Evolutionary conservation across 495 filamentous ascomycete genomes (phyloP).

Genomic region (Rusavskia elegans): DNA sequence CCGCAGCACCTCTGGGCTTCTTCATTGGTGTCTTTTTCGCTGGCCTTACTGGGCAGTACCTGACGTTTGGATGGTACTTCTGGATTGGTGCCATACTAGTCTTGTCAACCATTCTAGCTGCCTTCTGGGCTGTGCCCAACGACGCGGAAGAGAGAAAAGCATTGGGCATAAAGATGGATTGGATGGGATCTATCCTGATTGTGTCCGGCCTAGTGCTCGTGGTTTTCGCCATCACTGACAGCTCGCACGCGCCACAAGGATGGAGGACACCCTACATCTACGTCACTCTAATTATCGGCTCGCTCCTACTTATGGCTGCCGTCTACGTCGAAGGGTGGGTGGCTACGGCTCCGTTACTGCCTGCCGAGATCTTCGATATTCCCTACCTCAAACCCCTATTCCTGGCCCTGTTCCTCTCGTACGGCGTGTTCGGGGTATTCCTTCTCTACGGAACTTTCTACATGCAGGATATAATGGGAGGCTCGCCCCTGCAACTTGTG

Average conservation of each 20-base stretch:
- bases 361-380: constrained; percentile 55
- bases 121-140: constrained; percentile 50
- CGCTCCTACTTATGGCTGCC: constrained; percentile 34
- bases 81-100: constrained; percentile 50
- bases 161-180: constrained; percentile 47
- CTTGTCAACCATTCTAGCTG: constrained; percentile 31
- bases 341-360: constrained; percentile 54
- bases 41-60: constrained; percentile 47
- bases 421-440: constrained; percentile 62
- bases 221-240: constrained; percentile 67
- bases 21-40: constrained; percentile 71
- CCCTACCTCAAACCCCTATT: constrained; percentile 56
- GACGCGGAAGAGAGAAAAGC: constrained; percentile 36
- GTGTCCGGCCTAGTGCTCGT: constrained; percentile 52
- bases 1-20: constrained; percentile 63
- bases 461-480: constrained; percentile 49
- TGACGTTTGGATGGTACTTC: constrained; percentile 66
- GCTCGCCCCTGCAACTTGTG: constrained; percentile 50
- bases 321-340: constrained; percentile 69
- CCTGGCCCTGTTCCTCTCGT: constrained; percentile 53
- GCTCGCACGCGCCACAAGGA: constrained; percentile 47
- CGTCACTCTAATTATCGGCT: constrained; percentile 42
- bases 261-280: constrained; percentile 64
- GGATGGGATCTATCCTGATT: constrained; percentile 47
- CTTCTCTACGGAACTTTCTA: constrained; percentile 68